Conservation (phyloP, 805 yeast species). For the Schwanniomyces pseudopolymorphus region DNA sequence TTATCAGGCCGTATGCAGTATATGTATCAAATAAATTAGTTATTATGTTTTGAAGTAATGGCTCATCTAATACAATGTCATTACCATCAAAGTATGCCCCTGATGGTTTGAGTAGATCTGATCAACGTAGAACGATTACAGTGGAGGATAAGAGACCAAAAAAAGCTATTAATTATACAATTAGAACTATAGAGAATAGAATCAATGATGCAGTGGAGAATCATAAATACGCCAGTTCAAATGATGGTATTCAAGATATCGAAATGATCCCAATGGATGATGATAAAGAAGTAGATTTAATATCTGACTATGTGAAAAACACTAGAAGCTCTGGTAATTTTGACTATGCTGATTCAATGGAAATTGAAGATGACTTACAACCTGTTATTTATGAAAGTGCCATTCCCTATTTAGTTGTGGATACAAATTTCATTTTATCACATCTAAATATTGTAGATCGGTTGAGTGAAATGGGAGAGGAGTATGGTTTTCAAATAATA, state of each 20-base stretch:
- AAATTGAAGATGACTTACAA: slow-evolving; percentile 13
- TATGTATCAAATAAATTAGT: background rate
- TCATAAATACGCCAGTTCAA: background rate
- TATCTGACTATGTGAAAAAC: slow-evolving; percentile 35
- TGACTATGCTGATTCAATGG: slow-evolving; percentile 13
- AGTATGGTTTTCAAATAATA: slow-evolving; percentile 52
- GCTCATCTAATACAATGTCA: no score
- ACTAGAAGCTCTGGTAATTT: slow-evolving; percentile 10
- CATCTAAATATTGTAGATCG: slow-evolving; percentile 61
- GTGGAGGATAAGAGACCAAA: slow-evolving; percentile 16
- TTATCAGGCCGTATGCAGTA: background rate
- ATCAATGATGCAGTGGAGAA: slow-evolving; percentile 20
- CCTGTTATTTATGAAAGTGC: slow-evolving; percentile 16
- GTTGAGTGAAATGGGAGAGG: slow-evolving; percentile 38
- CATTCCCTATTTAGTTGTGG: slow-evolving; percentile 57
- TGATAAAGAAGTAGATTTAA: slow-evolving; percentile 40
- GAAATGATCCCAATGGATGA: slow-evolving; percentile 52
- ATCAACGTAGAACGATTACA: slow-evolving; percentile 24
- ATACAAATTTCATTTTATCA: slow-evolving; percentile 79
- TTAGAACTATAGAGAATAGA: slow-evolving; percentile 23
- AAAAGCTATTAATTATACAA: slow-evolving; percentile 20
- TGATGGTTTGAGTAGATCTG: slow-evolving; percentile 27
- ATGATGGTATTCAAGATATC: slow-evolving; percentile 31
- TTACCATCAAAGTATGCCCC: slow-evolving; percentile 41
- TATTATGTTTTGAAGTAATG: background rate